Evolutionary conservation across 768 basidiomycete genomes (phyloP), one percentile per base, ranked within the genome.

Genomic region (Mycena galopus): DNA sequence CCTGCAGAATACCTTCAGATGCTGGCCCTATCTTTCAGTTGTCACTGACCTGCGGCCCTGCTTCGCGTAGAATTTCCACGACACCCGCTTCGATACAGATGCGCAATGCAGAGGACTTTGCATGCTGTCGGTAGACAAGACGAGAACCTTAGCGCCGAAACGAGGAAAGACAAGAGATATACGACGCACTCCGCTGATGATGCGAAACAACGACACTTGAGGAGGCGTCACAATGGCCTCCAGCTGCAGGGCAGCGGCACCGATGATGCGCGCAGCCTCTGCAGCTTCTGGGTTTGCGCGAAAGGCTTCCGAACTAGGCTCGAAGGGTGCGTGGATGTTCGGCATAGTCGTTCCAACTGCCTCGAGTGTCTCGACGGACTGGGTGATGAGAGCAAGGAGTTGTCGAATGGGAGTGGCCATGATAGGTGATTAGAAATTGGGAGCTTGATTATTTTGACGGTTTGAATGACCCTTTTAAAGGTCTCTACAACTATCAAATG

Each of bases 1-100:
- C 82, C 81, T 82, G 44, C 16, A 63, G 8, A 30, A n/a, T n/a
- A n/a, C n/a, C n/a, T n/a, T n/a, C n/a, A n/a, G n/a, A n/a, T n/a
- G n/a, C 12, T 27, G 6, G 56, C 17, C 21, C 50, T 50, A 29
- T 4, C 11, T 9, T 2, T 4, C 9, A 51, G 8, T 3, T 4
- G 16, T 14, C 32, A 21, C 33, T n/a, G 3, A 2, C 12, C 23
- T 50, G 64, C 8, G 53, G 77, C 19, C 86, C 86, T 16, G 81
- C 84, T 64, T 84, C 84, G 1, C 82, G 79, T 17, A 87, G 71
- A 4, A 86, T 84, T 66, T 86, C 85, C 2, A 80, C 81, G 12
- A 86, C 83, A 60, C 82, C 79, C 1, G 80, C 78, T 65, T 83
- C 81, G 3, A 82, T 59, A 53, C 80, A 81, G 39, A 78, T 76